Evolutionary conservation across 1,284 basidiomycete genomes (phyloP), one percentile per base, ranked within the genome.

Genomic region (Cryptococcus neoformans): DNA sequence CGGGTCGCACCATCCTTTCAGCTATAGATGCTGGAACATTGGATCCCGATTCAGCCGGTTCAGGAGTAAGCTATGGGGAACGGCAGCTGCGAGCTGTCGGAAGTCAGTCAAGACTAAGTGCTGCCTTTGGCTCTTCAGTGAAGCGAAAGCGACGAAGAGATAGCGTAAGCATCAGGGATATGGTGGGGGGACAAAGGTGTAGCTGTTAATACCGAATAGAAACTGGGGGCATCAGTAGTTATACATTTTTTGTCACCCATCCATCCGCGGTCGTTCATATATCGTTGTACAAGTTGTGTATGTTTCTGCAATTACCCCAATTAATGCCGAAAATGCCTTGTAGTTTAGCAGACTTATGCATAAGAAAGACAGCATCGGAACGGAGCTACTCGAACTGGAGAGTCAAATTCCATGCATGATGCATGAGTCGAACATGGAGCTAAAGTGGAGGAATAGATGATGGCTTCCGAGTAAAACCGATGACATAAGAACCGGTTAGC

Each of bases 21-120:
- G 86, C 90, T 4, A 94, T 99, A 69, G 94, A 98, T 75, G 87
- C 88, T 9, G 95, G 95, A 12, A 81, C 83, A 14, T 81, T 98
- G 44, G 92, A 98, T 76, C 95, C 95, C 28, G 93, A 97, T 77
- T 88, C 89, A 69, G 85, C 90, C 12, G 93, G 92, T 0, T 92
- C 90, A 56, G 95, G 95, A 39, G 92, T 99, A 41, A 92, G 90
- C 68, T 99, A 97, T 71, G 96, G 95, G 10, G 95, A 98, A 76
- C 84, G 95, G 54, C 89, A 91, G 11, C 80, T 96, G 44, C 84
- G 91, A 55, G 83, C 91, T 67, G 90, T 93, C 41, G 89, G 87
- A 64, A 66, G 66, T 39, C 62, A 59, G 50, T 67, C 66, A 12
- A 53, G 66, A 17, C 57, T 74, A 48, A 68, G 65, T 47, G 21